phyloP scores from a whole-genome alignment of 1,284 basidiomycete species.

The Microbotryomycetes sp. region DNA sequence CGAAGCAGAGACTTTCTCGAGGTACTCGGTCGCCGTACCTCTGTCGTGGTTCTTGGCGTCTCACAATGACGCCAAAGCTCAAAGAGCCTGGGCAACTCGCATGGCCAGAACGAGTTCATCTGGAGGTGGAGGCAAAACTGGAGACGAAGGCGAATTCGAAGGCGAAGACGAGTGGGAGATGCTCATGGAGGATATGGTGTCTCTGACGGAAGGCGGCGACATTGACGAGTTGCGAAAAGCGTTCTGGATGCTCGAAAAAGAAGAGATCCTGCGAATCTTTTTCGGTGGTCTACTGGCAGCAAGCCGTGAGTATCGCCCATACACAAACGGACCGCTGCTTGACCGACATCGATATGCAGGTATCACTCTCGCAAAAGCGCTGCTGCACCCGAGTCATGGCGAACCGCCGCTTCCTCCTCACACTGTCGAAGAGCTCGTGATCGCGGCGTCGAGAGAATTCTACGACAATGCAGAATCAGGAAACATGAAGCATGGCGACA shows the following conservation, averaged over 20 bases:
- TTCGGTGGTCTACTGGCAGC: constrained; percentile 73
- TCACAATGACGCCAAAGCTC: constrained; percentile 56
- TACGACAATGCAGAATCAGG: constrained; percentile 88
- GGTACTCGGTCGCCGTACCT: constrained; percentile 73
- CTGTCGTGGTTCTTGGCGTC: constrained; percentile 79
- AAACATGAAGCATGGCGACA: constrained; percentile 83
- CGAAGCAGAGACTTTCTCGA: constrained; percentile 76
- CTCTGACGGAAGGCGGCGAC: constrained; percentile 55
- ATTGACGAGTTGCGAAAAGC: constrained; percentile 48
- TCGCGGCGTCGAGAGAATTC: constrained; percentile 72
- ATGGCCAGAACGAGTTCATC: constrained; percentile 66
- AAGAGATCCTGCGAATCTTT: constrained; percentile 70
- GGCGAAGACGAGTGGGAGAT: constrained; percentile 71
- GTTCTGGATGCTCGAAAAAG: constrained; percentile 62
- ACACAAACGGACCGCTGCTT: too few relatives aligned
- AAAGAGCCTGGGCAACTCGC: constrained; percentile 74
- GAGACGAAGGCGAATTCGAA: constrained; percentile 44
- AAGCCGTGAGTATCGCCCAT: constrained; percentile 66
- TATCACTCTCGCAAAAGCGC: constrained; percentile 63
- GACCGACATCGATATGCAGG: constrained; percentile 46
- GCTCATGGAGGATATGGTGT: constrained; percentile 80
- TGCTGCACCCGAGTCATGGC: constrained; percentile 53
- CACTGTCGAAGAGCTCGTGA: constrained; percentile 65
- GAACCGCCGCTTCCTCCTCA: constrained; percentile 49
- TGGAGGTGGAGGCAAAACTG: constrained; percentile 10